Evolutionary conservation across 495 filamentous ascomycete genomes (phyloP).

Genomic region (Aspergillus carlsbadensis): DNA sequence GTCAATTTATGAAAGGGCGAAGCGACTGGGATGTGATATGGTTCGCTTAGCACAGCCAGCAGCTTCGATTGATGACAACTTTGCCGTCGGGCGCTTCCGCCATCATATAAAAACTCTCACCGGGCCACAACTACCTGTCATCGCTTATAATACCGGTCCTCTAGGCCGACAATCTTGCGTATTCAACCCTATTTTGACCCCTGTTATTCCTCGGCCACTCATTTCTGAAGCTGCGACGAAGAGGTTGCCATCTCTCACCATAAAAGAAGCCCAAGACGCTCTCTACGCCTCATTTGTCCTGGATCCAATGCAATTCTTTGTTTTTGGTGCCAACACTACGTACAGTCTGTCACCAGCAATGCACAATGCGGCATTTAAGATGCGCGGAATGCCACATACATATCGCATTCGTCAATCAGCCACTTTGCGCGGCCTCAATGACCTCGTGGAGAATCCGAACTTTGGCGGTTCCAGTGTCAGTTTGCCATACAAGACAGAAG

Average conservation of each 20-base stretch:
- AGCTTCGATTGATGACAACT: conserved; percentile 38
- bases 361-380: conserved; percentile 72
- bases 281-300: conserved; percentile 56
- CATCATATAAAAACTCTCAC: conserved; percentile 32
- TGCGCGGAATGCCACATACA: conserved; percentile 68
- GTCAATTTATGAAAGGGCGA: conserved; percentile 41
- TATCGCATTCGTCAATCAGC: conserved; percentile 67
- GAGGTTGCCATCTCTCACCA: conserved; percentile 40
- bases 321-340: conserved; percentile 44
- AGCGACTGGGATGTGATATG: conserved; percentile 47
- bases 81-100: conserved; percentile 40
- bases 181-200: conserved; percentile 64
- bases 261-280: conserved; percentile 40
- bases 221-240: conserved; percentile 21
- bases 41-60: conserved; percentile 48
- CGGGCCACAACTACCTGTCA: conserved; percentile 46
- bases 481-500: conserved; percentile 72
- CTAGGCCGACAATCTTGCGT: conserved; percentile 62
- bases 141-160: conserved; percentile 70
- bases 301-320: conserved; percentile 47
- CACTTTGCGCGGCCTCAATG: conserved; percentile 62
- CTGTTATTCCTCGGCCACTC: conserved; percentile 48
- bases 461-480: conserved; percentile 76
- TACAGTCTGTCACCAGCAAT: conserved; percentile 51
- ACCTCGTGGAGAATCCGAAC: conserved; percentile 58